Base-by-base conservation (phyloP, 148 eudicot genomes). In the Amaranthus hypochondriacus region DNA sequence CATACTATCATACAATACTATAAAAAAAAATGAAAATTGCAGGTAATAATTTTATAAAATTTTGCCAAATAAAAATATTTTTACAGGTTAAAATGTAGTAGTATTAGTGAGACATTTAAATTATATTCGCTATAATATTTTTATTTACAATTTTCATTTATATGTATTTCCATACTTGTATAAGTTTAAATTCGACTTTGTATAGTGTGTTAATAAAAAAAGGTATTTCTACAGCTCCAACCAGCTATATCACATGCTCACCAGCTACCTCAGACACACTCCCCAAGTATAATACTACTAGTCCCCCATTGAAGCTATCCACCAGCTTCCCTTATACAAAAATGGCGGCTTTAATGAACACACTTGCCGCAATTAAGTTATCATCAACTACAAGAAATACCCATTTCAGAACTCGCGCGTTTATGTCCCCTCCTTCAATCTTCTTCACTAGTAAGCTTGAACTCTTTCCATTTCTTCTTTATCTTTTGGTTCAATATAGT, bases 331-430 rank as follows among this genome's bases (percentile, higher is more conserved):
- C 69, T 47, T 72, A 56, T 56, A 6, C 10, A 59, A 74, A 60
- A 62, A 89, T 89, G 93, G 84, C 91, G 4, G 80, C 88, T 54
- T 52, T 88, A 52, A 82, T 86, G 0, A 84, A 82, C 80, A 75
- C 85, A 42, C 75, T 85, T 44, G 78, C 84, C 62, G 79, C 88
- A 44, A 18, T 84, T 0, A 82, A 80, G 79, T 59, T 88, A 71
- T 81, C 88, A n/a, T 81, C 88, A n/a, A 85, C 68, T 59, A 21
- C 49, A 2, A 12, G 44, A 10, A 51, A 60, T 51, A 46, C 76
- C 76, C 85, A 82, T 18, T 82, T 83, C 49, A 81, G 80, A 56
- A 51, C 74, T 83, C 80, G 80, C 58, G 76, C 76, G 44, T 68
- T 70, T 47, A 59, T 64, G 6, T 70, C 83, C 46, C 79, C 87